Evolutionary conservation across 805 yeast genomes (phyloP).

Genomic region (Wickerhamomyces sydowiorum): DNA sequence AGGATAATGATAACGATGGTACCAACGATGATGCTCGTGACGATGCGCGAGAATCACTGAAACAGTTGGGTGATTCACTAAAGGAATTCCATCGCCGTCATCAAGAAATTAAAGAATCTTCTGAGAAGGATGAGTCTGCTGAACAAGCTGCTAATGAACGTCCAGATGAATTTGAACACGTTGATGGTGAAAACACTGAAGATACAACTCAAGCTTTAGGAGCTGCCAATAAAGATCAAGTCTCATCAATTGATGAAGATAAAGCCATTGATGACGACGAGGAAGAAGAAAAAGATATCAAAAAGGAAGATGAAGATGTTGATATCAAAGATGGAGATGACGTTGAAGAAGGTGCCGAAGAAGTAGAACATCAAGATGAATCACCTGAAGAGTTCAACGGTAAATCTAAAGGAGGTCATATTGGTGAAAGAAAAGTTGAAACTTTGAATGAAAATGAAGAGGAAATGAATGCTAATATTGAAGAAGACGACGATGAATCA

Average conservation of each 20-base stretch:
- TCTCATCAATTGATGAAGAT: conserved; percentile 71
- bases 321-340: conserved; percentile 25
- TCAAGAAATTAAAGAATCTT: conserved; percentile 76
- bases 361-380: conserved; percentile 24
- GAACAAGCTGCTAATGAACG: conserved; percentile 56
- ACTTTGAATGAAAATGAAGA: conserved; percentile 27
- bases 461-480: conserved; percentile 23
- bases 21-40: conserved; percentile 52
- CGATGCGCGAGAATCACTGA: conserved; percentile 69
- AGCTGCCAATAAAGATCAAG: conserved; percentile 75
- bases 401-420: conserved; percentile 42
- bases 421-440: conserved; percentile 38
- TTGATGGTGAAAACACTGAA: conserved; percentile 73
- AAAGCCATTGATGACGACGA: conserved; percentile 75
- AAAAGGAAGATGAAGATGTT: conserved; percentile 27
- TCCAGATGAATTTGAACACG: conserved; percentile 83
- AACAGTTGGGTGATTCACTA: conserved; percentile 85
- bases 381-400: conserved; percentile 43
- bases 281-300: conserved; percentile 23
- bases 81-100: conserved; percentile 89
- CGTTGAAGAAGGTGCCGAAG: conserved; percentile 20
- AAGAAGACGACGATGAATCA: conserved; percentile 17
- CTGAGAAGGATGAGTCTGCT: conserved; percentile 38
- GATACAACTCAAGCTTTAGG: conserved; percentile 90
- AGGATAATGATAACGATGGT: conserved; percentile 34